Base-by-base conservation (phyloP, 306 rosid genomes). In the Argentina anserina region DNA sequence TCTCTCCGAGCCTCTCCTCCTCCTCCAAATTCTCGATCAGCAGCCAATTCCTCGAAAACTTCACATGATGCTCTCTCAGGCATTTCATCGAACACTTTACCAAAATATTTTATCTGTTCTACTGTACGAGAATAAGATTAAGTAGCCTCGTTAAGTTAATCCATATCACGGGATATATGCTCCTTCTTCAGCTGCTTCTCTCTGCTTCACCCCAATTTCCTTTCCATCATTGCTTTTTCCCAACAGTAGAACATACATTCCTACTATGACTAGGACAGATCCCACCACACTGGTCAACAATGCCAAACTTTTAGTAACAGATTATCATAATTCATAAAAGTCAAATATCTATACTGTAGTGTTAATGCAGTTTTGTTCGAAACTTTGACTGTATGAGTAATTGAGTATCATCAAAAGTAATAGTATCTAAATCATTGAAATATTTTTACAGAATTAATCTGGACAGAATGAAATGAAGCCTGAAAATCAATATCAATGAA, bases 221-320 rank as follows among this genome's bases (percentile, higher is more conserved):
- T 74, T 79, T 61, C 45, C 65, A 65, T 89, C 94, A 37, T 72
- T 85, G 47, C 77, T 75, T 79, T 91, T 94, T 7, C 95, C 96
- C 98, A 95, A 89, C 13, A 89, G 75, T 78, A 89, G 92, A 76
- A 85, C 72, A 56, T 91, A 94, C 95, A 91, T 83, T 67, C 97
- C 97, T 37, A 65, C 68, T 84, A 94, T 85, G 75, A 94, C 92
- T n/a, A 86, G 65, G 72, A 77, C 33, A 20, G 96, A 91, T 52
- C 96, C 98, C 72, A 87, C 75, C 76, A 87, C 72, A 61, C 98
- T 93, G 97, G 45, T 78, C 25, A 78, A 81, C 61, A 72, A 12
- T 36, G 43, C 10, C 56, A 72, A 59, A 41, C 18, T 47, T 61
- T 90, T 65, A 80, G 79, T 56, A 58, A 63, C 25, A 71, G 31